Evolutionary conservation across 257 asterid species (phyloP), one percentile per base, ranked within the genome.

Genomic region (Capsicum rhomboideum): DNA sequence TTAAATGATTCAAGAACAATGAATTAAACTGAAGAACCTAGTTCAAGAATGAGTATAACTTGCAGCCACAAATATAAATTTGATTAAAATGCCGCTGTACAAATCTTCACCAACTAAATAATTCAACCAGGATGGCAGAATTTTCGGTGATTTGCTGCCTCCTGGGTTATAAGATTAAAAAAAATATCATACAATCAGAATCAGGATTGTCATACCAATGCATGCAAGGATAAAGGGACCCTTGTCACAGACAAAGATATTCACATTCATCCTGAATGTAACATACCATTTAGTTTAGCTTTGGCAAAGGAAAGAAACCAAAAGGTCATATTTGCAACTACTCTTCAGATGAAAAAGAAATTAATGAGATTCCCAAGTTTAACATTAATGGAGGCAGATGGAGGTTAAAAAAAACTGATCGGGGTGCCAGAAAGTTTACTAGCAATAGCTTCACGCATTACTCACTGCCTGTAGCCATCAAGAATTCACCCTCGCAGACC

Each of bases 401-500:
- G 56, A 55, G 64, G 42, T n/a, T 14, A 63, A 63, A 71, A 82
- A 8, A 71, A 82, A 8, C 49, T 18, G 58, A 71, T 82, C 61
- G 16, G 74, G 46, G 37, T 82, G 31, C 75, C 42, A 66, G 49
- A 83, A 61, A 63, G 64, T 17, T 77, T 69, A 28, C 64, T 58
- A 53, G 54, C 23, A n/a, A 12, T 20, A 67, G 64, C 53, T 80
- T 61, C 28, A 64, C 63, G 6, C 6, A 55, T 66, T 85, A 89
- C 50, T 82, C 88, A 59, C 91, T 88, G 80, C 99, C 97, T 85
- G 86, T 92, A 79, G 97, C 97, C 98, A 96, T 90, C 94, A 96
- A 90, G 90, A 96, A 93, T 84, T 96, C 97, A 49, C 97, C 99
- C 92, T 94, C 98, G 16, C 99, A 96, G 18, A 92, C 99, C 26